phyloP scores from a whole-genome alignment of 1,284 basidiomycete genomes.

The Leccinum pachyderme region DNA sequence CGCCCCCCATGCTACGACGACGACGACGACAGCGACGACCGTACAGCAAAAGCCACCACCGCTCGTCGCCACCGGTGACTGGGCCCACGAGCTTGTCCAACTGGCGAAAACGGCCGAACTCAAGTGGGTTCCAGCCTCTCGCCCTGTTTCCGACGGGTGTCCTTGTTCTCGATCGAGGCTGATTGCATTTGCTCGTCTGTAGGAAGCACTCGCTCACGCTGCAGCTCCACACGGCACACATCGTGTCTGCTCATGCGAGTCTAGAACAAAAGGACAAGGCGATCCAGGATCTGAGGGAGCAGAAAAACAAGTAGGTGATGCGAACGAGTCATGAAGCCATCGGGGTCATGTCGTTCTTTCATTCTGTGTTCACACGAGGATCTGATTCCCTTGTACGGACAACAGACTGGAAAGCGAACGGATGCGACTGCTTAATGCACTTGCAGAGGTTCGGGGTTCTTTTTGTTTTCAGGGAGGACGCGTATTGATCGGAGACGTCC shows the following conservation, averaged over 20 bases:
- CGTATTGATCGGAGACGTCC: slow-evolving; percentile 9
- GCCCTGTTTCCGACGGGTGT: not conserved
- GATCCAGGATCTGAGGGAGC: slow-evolving; percentile 75
- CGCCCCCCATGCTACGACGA: slow-evolving; percentile 34
- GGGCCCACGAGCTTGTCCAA: slow-evolving; percentile 80
- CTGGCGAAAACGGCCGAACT: slow-evolving; percentile 79
- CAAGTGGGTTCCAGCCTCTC: slow-evolving; percentile 48
- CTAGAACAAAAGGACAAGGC: slow-evolving; percentile 72
- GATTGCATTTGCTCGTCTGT: slow-evolving; percentile 6
- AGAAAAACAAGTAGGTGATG: slow-evolving; percentile 68
- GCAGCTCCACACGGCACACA: slow-evolving; percentile 82
- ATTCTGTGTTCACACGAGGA: not conserved
- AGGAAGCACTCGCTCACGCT: slow-evolving; percentile 80
- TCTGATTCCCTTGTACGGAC: slow-evolving; percentile 12
- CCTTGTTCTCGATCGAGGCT: slow-evolving; percentile 6
- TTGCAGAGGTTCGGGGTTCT: slow-evolving; percentile 54
- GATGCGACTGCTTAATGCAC: slow-evolving; percentile 56
- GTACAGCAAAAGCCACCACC: slow-evolving; percentile 38
- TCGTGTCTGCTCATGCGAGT: slow-evolving; percentile 73
- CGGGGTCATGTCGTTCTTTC: not conserved
- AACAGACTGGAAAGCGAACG: slow-evolving; percentile 72
- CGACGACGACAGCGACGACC: slow-evolving; percentile 15
- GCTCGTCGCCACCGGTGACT: slow-evolving; percentile 72
- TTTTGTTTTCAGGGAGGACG: slow-evolving; percentile 2
- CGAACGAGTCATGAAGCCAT: slow-evolving; percentile 1